phyloP scores from a whole-genome alignment of 2,329 filamentous ascomycete species.

The Penicillium sclerotiorum region DNA sequence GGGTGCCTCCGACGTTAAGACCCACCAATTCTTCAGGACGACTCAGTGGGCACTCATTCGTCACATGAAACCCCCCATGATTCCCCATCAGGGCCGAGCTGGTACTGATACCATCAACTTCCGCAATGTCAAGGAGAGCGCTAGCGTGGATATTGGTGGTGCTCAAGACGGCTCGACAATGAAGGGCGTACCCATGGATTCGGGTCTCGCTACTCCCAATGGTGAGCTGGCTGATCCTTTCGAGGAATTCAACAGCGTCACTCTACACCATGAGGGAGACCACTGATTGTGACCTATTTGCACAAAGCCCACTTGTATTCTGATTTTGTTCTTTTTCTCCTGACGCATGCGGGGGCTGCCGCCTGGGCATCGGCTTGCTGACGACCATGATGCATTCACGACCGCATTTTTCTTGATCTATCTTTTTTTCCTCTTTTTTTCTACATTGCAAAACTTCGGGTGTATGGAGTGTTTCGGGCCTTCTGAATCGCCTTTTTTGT shows the following conservation, averaged over 20 bases:
- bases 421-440: conserved; percentile 18
- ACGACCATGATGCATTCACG: conserved; percentile 40
- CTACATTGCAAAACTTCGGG: conserved; percentile 23
- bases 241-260: conserved; percentile 98
- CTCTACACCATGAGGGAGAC: conserved; percentile 93
- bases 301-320: conserved; percentile 14
- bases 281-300: conserved; percentile 17
- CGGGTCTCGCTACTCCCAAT: conserved; percentile 80
- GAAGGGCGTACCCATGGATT: conserved; percentile 85
- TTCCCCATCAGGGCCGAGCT: conserved; percentile 78
- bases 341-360: conserved; percentile 18
- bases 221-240: conserved; percentile 86
- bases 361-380: conserved; percentile 29
- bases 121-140: conserved; percentile 95
- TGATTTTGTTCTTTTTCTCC: conserved; percentile 13
- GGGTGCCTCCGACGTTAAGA: conserved; percentile 95
- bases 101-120: conserved; percentile 96
- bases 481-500: conserved; percentile 17
- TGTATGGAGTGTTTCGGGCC: conserved; percentile 29
- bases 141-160: conserved; percentile 73
- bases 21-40: conserved; percentile 90
- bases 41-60: conserved; percentile 97
- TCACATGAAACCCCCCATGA: conserved; percentile 97
- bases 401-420: conserved; percentile 29
- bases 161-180: conserved; percentile 46